phyloP scores from a whole-genome alignment of 2,329 filamentous ascomycete species.

The Penicillium decumbens region DNA sequence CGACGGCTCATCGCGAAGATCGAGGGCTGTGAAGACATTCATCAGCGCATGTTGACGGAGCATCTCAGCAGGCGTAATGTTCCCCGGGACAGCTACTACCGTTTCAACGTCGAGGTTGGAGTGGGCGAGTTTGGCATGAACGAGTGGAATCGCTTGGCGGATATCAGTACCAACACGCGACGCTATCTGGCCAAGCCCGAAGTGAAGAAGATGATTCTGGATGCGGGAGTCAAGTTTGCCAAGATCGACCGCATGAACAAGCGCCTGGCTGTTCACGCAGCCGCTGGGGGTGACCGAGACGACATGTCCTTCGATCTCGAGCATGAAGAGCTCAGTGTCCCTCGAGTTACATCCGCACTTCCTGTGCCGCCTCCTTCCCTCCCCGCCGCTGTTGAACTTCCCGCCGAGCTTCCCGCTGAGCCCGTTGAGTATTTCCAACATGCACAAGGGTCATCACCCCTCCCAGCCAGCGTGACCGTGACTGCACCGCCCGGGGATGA shows the following conservation, averaged over 20 bases:
- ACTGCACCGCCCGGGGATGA: constrained; percentile 30
- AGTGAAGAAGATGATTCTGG: constrained; percentile 71
- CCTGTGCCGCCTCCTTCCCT: constrained; percentile 41
- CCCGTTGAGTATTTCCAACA: constrained; percentile 34
- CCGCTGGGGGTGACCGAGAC: constrained; percentile 28
- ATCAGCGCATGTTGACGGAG: constrained; percentile 77
- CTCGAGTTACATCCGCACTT: constrained; percentile 3
- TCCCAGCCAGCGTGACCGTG: constrained; percentile 19
- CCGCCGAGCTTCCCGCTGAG: constrained; percentile 59
- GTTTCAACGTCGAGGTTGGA: constrained; percentile 93
- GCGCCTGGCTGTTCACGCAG: constrained; percentile 55
- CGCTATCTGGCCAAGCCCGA: constrained; percentile 70
- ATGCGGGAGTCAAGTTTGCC: constrained; percentile 73
- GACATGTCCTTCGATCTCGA: constrained; percentile 29
- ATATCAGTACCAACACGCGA: constrained; percentile 88
- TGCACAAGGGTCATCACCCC: constrained; percentile 13
- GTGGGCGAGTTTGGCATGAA: constrained; percentile 99
- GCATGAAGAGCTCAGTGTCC: constrained; percentile 22
- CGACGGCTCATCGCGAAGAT: constrained; percentile 83
- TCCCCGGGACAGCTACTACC: constrained; percentile 85
- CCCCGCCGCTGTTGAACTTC: constrained; percentile 55
- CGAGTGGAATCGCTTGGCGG: constrained; percentile 88
- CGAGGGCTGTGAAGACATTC: constrained; percentile 87
- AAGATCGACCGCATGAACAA: constrained; percentile 74
- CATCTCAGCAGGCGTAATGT: constrained; percentile 73